Conservation (phyloP, 2,329 filamentous ascomycete species). For the Diaporthe citri region DNA sequence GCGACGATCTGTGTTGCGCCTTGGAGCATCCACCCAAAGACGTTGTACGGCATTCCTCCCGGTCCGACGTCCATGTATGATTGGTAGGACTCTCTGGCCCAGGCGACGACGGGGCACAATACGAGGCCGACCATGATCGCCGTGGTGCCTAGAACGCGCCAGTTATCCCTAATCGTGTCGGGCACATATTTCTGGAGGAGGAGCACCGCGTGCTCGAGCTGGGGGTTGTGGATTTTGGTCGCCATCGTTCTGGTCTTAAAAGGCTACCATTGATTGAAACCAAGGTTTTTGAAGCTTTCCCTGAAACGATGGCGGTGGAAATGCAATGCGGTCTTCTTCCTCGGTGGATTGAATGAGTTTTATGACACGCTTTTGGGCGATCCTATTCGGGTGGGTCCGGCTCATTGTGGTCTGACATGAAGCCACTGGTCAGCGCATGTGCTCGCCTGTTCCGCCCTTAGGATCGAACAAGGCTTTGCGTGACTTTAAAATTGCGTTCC, state of each 20-base stretch:
- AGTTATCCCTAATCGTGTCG: conserved; percentile 33
- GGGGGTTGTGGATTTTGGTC: conserved; percentile 7
- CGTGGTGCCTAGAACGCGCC: conserved; percentile 33
- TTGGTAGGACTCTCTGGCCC: conserved; percentile 50
- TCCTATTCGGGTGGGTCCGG: conserved; percentile 26
- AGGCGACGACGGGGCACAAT: conserved; percentile 40
- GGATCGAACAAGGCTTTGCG: conserved; percentile 15
- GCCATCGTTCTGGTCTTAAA: not conserved
- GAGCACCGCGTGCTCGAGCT: conserved; percentile 30
- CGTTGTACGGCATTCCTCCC: conserved; percentile 58
- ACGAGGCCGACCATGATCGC: conserved; percentile 34
- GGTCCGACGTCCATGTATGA: conserved; percentile 56
- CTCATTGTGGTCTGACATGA: conserved; percentile 30
- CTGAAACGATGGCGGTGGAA: too few relatives aligned
- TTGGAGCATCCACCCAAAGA: conserved; percentile 57
- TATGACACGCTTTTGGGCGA: not conserved
- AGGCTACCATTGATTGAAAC: not conserved
- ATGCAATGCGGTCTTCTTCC: not conserved
- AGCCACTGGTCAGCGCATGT: conserved; percentile 29
- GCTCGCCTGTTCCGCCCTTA: conserved; percentile 3
- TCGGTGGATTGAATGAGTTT: not conserved
- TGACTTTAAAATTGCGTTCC: conserved; percentile 18
- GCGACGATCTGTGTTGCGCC: conserved; percentile 49
- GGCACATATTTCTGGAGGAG: conserved; percentile 33
- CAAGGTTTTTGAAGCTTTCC: not conserved